A percentile compares a stretch with the other conserved stretches of the same genome.
phyloP scores from a whole-genome alignment of 495 filamentous ascomycete species.

The Lophiostoma macrostomum region DNA sequence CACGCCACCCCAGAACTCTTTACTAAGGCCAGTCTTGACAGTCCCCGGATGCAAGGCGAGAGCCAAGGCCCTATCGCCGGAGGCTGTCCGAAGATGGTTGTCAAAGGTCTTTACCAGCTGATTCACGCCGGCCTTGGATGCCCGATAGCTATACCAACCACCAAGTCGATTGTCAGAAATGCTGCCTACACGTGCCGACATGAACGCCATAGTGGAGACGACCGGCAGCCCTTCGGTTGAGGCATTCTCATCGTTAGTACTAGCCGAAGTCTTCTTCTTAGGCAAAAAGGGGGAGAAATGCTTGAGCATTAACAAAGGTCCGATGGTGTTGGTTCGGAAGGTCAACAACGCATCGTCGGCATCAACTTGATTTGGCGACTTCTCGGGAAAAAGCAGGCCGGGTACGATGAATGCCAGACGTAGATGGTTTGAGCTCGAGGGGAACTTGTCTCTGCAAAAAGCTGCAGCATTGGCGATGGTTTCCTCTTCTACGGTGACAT shows the following conservation, averaged over 20 bases:
- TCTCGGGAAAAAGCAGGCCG: conserved; percentile 73
- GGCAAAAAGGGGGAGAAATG: conserved; percentile 68
- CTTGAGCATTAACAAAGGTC: conserved; percentile 72
- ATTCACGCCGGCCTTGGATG: conserved; percentile 56
- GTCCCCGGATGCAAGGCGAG: conserved; percentile 80
- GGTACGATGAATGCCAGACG: conserved; percentile 69
- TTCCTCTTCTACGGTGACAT: conserved; percentile 44
- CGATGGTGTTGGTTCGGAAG: conserved; percentile 67
- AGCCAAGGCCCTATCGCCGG: conserved; percentile 58
- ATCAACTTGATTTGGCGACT: conserved; percentile 62
- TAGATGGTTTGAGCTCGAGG: conserved; percentile 50
- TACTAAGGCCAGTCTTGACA: conserved; percentile 70
- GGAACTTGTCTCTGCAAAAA: conserved; percentile 46
- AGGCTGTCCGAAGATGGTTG: conserved; percentile 54
- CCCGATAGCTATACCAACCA: conserved; percentile 46
- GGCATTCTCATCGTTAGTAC: background rate
- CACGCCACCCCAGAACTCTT: conserved; percentile 64
- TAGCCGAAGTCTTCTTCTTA: conserved; percentile 30
- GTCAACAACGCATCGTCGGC: conserved; percentile 55
- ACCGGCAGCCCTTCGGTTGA: conserved; percentile 6
- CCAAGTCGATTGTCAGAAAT: conserved; percentile 55
- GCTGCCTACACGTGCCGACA: conserved; percentile 75
- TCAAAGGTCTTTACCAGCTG: conserved; percentile 70
- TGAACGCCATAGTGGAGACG: conserved; percentile 59
- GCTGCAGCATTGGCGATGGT: conserved; percentile 47